phyloP scores from a whole-genome alignment of 495 filamentous ascomycete genomes.

The Ramalina intermedia region DNA sequence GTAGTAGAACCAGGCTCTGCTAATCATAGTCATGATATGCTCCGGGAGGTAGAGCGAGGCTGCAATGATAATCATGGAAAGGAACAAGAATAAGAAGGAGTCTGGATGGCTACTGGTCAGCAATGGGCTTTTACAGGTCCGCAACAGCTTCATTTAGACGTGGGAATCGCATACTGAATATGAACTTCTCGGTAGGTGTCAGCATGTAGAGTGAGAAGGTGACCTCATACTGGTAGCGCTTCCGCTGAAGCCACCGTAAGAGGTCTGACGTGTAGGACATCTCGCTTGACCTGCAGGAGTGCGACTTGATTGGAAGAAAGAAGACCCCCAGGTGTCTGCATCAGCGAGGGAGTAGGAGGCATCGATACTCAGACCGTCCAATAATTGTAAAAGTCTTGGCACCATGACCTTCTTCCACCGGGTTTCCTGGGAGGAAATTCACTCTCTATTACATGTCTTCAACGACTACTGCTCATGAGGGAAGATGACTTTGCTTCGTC shows the following conservation, averaged over 20 bases:
- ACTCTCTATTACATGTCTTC: neutral
- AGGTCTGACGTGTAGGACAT: slow-evolving; percentile 30
- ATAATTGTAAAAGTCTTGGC: too few relatives aligned
- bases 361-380: too few relatives aligned
- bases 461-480: neutral
- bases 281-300: too few relatives aligned
- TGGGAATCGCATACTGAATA: slow-evolving; percentile 51
- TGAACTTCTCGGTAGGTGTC: slow-evolving; percentile 68
- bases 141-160: neutral
- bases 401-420: too few relatives aligned
- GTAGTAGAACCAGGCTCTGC: slow-evolving; percentile 88
- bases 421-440: too few relatives aligned
- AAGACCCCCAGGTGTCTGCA: too few relatives aligned
- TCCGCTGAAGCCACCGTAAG: slow-evolving; percentile 54
- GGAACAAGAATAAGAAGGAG: slow-evolving; percentile 75
- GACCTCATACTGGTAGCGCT: slow-evolving; percentile 78
- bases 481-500: too few relatives aligned
- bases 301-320: too few relatives aligned
- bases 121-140: neutral
- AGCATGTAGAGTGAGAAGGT: slow-evolving; percentile 80
- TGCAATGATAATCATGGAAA: slow-evolving; percentile 72
- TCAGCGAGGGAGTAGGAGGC: too few relatives aligned
- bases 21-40: slow-evolving; percentile 63
- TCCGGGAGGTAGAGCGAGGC: slow-evolving; percentile 83
- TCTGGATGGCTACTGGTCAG: slow-evolving; percentile 35